Base-by-base conservation (phyloP, 306 rosid genomes). In the Elaeagnus macrophylla region DNA sequence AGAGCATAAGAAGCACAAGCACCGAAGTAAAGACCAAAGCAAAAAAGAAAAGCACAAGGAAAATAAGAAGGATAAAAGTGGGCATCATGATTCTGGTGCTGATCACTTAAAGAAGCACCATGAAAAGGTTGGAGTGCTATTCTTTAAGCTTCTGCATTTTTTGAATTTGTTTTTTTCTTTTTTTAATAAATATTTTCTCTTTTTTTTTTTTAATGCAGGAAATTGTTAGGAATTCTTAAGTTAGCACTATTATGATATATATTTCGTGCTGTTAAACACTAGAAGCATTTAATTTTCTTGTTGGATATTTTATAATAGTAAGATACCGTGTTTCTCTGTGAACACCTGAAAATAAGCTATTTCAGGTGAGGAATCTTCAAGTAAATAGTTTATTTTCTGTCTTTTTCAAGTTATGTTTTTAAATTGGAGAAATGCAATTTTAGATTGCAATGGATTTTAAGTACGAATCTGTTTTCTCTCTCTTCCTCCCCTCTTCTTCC, bases 1-100 rank as follows among this genome's bases (percentile, higher is more conserved):
- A 74, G 97, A 93, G 80, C 99, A 84, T 67, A 93, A 87, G 85
- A 93, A 79, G 89, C 84, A 66, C 73, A 93, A 77, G 65, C 99
- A 77, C 69, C 89, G 87, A 56, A 84, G 88, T 81, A 84, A 83
- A 72, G 95, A 86, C 66, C 32, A 5, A 25, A 25, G 4, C 32
- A 25, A 25, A 25, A 25, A 25, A 25, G 32, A 25, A 25, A 85
- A 82, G 65, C 96, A 91, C 74, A 86, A 83, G 89, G 97, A 90
- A 7, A 91, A 80, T 69, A 84, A 84, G 84, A 91, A 84, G 76
- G 96, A 84, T 43, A 87, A 81, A 87, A 77, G 83, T 11, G 83
- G 75, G 17, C 89, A 77, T 79, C 96, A 83, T 63, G 96, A 86
- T 62, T 78, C 93, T 43, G 77, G 70, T 49, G 93, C 83, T 65